phyloP scores from a whole-genome alignment of 164 flowering plant genomes.

The Vitis riparia region DNA sequence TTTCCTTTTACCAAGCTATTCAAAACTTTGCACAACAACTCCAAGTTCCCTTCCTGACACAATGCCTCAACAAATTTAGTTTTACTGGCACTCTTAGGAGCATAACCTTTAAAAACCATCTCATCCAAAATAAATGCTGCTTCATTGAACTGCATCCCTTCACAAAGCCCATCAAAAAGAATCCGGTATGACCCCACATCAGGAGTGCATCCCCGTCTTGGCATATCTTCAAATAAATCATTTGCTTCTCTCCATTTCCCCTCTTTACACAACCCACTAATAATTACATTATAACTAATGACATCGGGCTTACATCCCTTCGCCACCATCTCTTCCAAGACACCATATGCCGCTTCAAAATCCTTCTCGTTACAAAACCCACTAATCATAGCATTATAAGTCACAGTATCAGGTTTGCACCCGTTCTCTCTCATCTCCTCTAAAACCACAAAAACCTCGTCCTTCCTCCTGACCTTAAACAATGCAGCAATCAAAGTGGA shows the following conservation, averaged over 20 bases:
- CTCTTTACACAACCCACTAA: constrained; percentile 46
- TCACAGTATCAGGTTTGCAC: constrained; percentile 52
- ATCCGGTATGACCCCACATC: constrained; percentile 70
- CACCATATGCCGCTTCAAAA: constrained; percentile 42
- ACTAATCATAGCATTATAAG: constrained; percentile 62
- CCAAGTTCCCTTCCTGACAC: constrained; percentile 31
- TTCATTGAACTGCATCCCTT: constrained; percentile 43
- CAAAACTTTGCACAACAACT: constrained; percentile 35
- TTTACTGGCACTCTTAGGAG: constrained; percentile 35
- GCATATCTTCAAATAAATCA: constrained; percentile 75
- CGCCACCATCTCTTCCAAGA: constrained; percentile 52
- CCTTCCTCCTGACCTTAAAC: constrained; percentile 50
- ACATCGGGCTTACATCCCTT: constrained; percentile 63
- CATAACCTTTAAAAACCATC: constrained; percentile 67
- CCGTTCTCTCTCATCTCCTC: constrained; percentile 61
- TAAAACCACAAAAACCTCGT: constrained; percentile 40
- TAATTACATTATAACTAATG: constrained; percentile 55
- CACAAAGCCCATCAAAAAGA: constrained; percentile 58
- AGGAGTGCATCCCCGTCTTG: constrained; percentile 60
- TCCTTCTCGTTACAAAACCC: constrained; percentile 60
- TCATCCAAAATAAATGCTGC: constrained; percentile 65
- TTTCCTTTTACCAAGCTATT: constrained; percentile 36
- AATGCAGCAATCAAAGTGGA: constrained; percentile 55
- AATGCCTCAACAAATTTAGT: constrained; percentile 41
- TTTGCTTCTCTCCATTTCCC: constrained; percentile 60